Conservation (phyloP, 1,139 yeast genomes). For the Suhomyces bokatorum region DNA sequence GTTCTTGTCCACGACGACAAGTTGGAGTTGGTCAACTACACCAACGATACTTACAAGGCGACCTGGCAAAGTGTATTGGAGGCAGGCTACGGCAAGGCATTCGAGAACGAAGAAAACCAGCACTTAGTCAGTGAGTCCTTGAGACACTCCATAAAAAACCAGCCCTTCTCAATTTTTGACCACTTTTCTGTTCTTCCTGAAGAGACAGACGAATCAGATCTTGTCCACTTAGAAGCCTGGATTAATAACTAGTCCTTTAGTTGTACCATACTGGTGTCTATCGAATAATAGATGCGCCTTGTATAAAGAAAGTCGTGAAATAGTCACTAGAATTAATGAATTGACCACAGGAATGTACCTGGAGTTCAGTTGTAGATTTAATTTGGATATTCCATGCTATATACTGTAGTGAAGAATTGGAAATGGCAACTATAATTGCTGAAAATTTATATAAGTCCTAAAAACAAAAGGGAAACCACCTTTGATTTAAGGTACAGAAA, state of each 20-base stretch:
- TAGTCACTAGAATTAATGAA: no score
- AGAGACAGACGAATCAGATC: slow-evolving; percentile 36
- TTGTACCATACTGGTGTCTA: background rate
- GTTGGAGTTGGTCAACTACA: slow-evolving; percentile 56
- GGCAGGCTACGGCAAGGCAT: slow-evolving; percentile 56
- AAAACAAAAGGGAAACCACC: no score
- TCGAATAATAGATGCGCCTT: background rate
- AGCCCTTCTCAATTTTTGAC: slow-evolving; percentile 37
- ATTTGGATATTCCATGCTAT: no score
- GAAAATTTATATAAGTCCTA: no score
- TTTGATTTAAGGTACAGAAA: no score
- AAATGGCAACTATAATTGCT: no score
- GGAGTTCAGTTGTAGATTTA: no score
- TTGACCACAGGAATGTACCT: no score
- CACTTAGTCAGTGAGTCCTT: slow-evolving; percentile 14
- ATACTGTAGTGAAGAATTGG: no score
- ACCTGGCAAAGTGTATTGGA: slow-evolving; percentile 63
- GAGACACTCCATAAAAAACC: slow-evolving; percentile 18
- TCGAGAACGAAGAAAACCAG: slow-evolving; percentile 26
- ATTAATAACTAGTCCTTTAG: slow-evolving; percentile 21
- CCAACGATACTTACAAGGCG: slow-evolving; percentile 55
- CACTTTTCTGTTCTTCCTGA: slow-evolving; percentile 35
- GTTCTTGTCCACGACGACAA: slow-evolving; percentile 86
- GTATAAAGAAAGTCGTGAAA: background rate
- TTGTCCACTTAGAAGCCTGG: slow-evolving; percentile 47